A percentile compares a stretch with the other conserved stretches of the same genome.
Evolutionary conservation across 208 protist genomes (phyloP).

Genomic region (Acanthamoeba culbertsoni): DNA sequence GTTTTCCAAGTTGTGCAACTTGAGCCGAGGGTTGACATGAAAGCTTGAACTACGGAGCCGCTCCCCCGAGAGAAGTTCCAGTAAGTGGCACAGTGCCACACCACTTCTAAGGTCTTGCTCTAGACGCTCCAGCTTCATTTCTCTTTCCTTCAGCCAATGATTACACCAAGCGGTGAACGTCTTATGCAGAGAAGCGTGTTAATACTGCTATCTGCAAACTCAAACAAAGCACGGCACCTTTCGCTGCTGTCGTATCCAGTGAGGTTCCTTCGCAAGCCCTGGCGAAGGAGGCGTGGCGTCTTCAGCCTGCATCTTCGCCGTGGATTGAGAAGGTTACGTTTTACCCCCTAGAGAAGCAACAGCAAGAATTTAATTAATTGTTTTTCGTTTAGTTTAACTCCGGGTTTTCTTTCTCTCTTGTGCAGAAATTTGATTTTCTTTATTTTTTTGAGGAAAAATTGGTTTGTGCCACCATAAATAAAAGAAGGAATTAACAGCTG

Average conservation of each 20-base stretch:
- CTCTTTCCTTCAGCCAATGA: slow-evolving; percentile 5
- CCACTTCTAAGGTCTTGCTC: slow-evolving; percentile 16
- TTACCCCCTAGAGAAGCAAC: background rate
- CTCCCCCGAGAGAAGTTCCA: slow-evolving; percentile 45
- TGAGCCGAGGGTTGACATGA: background rate
- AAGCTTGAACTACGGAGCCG: background rate
- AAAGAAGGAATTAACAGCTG: background rate
- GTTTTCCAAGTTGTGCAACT: slow-evolving; percentile 52
- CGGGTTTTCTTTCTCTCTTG: no score
- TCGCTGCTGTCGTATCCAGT: slow-evolving; percentile 24
- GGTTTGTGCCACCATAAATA: background rate
- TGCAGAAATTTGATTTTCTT: background rate
- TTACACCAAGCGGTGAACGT: slow-evolving; percentile 55
- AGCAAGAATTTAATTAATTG: background rate
- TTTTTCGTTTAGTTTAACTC: background rate
- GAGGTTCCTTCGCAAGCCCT: background rate
- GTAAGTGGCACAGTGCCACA: slow-evolving; percentile 22
- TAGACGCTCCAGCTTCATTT: slow-evolving; percentile 14
- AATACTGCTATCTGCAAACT: background rate
- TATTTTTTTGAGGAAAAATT: background rate
- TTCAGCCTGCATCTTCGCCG: background rate
- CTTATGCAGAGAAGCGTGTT: background rate
- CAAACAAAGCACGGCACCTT: background rate
- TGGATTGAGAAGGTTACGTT: no score
- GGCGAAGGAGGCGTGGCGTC: background rate